phyloP scores from a whole-genome alignment of 148 eudicot species.

The Spergularia marina region DNA sequence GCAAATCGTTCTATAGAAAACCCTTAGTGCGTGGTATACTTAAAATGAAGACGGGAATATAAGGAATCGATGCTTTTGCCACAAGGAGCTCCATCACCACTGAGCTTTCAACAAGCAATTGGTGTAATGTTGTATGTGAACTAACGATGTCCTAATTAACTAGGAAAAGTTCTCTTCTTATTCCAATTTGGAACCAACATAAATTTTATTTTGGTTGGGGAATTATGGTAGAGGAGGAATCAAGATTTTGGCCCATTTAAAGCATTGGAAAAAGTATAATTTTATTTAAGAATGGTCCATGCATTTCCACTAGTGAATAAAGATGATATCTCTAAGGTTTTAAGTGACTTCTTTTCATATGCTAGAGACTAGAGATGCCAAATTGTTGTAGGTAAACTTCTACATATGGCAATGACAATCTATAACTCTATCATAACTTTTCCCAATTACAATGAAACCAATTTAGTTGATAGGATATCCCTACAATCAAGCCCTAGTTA shows the following conservation, averaged over 20 bases:
- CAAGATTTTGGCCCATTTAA: slow-evolving; percentile 6
- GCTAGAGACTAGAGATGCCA: background rate
- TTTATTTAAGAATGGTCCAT: slow-evolving; percentile 5
- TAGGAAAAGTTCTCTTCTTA: slow-evolving; percentile 6
- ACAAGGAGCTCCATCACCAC: background rate
- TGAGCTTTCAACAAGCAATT: background rate
- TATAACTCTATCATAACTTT: background rate
- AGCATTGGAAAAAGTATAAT: slow-evolving; percentile 8
- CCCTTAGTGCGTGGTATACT: background rate
- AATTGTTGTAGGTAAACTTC: slow-evolving; percentile 2
- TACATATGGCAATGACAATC: background rate
- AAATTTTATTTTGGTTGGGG: slow-evolving; percentile 7
- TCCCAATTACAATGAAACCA: slow-evolving; percentile 3
- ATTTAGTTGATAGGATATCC: background rate
- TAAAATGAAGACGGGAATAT: background rate
- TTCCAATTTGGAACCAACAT: slow-evolving; percentile 19
- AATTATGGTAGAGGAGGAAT: background rate
- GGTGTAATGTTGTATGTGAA: background rate
- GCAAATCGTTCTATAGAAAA: no score
- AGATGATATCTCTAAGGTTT: background rate
- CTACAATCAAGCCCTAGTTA: background rate
- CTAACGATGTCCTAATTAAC: slow-evolving; percentile 4
- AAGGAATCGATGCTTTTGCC: slow-evolving; percentile 12
- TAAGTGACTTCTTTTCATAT: slow-evolving; percentile 4
- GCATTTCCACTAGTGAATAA: slow-evolving; percentile 11